A percentile compares a stretch with the other conserved stretches of the same genome.
Evolutionary conservation across 306 rosid genomes (phyloP).

Genomic region (Hippophae rhamnoides): DNA sequence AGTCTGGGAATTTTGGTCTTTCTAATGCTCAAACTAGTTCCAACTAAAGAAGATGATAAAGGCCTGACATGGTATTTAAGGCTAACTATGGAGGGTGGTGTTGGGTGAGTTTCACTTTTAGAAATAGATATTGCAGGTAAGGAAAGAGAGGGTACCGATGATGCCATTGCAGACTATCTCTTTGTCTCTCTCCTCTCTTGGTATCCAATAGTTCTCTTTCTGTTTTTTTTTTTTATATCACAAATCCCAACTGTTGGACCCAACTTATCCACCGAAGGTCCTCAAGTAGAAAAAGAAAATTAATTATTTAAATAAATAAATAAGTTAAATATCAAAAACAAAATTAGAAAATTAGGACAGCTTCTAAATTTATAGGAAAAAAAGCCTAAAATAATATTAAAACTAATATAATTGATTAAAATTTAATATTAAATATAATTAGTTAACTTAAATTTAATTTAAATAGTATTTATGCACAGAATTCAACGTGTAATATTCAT

Average conservation of each 20-base stretch:
- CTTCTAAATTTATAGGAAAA: too few relatives aligned
- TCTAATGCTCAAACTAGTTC: conserved; percentile 17
- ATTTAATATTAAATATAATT: too few relatives aligned
- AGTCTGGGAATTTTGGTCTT: conserved; percentile 20
- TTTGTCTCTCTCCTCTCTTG: neutral
- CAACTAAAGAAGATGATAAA: conserved; percentile 33
- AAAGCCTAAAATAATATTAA: too few relatives aligned
- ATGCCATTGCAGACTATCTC: conserved; percentile 33
- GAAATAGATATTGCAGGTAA: conserved; percentile 39
- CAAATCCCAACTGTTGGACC: conserved; percentile 5
- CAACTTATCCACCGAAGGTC: conserved; percentile 14
- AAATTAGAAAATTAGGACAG: too few relatives aligned
- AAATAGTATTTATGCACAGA: too few relatives aligned
- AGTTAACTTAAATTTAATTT: too few relatives aligned
- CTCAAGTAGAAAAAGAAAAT: neutral
- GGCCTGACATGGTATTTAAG: conserved; percentile 25
- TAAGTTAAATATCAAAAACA: too few relatives aligned
- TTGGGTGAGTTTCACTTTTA: conserved; percentile 12
- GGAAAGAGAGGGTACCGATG: conserved; percentile 41
- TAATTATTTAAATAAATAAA: too few relatives aligned
- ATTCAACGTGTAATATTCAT: too few relatives aligned
- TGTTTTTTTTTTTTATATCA: neutral
- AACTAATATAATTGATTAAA: too few relatives aligned
- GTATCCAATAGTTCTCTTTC: conserved; percentile 13
- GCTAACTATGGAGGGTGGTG: conserved; percentile 21